Evolutionary conservation across 2,329 filamentous ascomycete genomes (phyloP).

Genomic region (Aspergillus transmontanensis): DNA sequence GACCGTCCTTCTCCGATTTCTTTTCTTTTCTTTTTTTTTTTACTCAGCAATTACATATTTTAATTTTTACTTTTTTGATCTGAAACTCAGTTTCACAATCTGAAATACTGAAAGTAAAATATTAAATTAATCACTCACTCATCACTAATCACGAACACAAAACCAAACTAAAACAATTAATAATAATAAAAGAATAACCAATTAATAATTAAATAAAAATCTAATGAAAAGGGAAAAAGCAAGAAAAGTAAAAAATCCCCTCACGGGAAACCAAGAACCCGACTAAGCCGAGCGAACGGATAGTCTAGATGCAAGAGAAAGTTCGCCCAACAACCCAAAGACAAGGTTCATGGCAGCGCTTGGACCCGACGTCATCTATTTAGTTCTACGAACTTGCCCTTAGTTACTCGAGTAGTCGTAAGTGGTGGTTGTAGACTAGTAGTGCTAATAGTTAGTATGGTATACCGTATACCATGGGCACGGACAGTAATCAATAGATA

Average conservation of each 20-base stretch:
- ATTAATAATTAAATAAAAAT: neutral
- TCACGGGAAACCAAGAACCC: neutral
- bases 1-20: neutral
- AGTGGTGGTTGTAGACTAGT: no score
- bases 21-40: neutral
- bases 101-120: neutral
- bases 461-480: no score
- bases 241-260: neutral
- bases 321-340: neutral
- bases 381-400: no score
- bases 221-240: neutral
- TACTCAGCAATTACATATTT: no score
- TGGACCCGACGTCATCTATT: neutral
- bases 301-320: neutral
- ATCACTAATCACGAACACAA: neutral
- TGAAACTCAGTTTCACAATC: neutral
- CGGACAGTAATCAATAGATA: no score
- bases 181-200: neutral
- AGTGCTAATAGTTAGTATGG: no score
- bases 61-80: neutral
- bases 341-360: neutral
- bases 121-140: neutral
- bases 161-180: neutral
- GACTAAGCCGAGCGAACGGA: neutral
- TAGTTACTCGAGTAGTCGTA: no score